Evolutionary conservation across 805 yeast genomes (phyloP).

Genomic region (Komagataella pseudopastoris): DNA sequence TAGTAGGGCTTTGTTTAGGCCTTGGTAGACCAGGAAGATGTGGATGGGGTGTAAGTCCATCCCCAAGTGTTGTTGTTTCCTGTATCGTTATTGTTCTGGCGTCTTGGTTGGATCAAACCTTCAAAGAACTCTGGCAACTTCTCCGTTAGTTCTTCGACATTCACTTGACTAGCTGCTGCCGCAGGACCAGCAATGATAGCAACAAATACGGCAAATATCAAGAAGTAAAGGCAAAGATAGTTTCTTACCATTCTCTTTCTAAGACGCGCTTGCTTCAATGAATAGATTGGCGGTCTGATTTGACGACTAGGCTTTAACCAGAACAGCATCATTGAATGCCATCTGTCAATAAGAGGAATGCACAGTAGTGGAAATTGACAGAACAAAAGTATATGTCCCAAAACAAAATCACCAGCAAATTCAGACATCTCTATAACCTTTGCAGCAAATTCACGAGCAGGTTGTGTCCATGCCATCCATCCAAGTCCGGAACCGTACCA

Average conservation of each 20-base stretch:
- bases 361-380: slow-evolving; percentile 77
- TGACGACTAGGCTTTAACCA: slow-evolving; percentile 97
- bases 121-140: slow-evolving; percentile 20
- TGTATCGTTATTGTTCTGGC: slow-evolving; percentile 73
- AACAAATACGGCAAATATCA: slow-evolving; percentile 54
- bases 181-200: slow-evolving; percentile 87
- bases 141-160: slow-evolving; percentile 12
- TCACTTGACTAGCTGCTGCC: slow-evolving; percentile 49
- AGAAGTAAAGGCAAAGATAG: slow-evolving; percentile 73
- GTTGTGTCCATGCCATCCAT: slow-evolving; percentile 89
- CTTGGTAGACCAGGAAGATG: slow-evolving; percentile 36
- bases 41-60: slow-evolving; percentile 29
- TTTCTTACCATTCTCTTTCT: slow-evolving; percentile 96
- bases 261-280: slow-evolving; percentile 89
- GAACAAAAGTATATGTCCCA: slow-evolving; percentile 84
- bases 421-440: slow-evolving; percentile 89
- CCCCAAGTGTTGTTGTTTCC: slow-evolving; percentile 34
- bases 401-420: slow-evolving; percentile 90
- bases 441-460: slow-evolving; percentile 88
- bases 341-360: slow-evolving; percentile 84
- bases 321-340: slow-evolving; percentile 97
- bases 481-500: slow-evolving; percentile 96
- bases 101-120: slow-evolving; percentile 88
- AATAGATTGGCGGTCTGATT: slow-evolving; percentile 95
- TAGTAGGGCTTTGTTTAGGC: slow-evolving; percentile 15